Evolutionary conservation across 495 filamentous ascomycete genomes (phyloP).

Genomic region (Lophiostoma macrostomum): DNA sequence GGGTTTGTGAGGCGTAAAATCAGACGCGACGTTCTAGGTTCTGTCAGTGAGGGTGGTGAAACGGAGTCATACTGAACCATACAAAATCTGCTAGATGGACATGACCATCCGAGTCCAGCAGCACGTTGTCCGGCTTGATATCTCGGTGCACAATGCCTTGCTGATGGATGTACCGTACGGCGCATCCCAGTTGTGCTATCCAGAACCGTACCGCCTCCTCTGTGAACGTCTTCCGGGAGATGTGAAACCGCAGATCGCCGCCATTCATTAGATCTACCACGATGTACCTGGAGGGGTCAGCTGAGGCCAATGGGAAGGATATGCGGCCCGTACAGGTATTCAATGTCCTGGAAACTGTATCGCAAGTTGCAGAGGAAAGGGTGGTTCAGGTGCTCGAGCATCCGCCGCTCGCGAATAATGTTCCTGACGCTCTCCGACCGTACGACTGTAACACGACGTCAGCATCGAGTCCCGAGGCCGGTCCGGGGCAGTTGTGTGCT

Average conservation of each 20-base stretch:
- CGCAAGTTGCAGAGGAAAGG: conserved; percentile 97
- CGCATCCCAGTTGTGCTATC: conserved; percentile 92
- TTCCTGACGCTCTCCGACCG: conserved; percentile 96
- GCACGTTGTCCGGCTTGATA: conserved; percentile 94
- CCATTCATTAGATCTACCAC: conserved; percentile 99
- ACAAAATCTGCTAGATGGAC: conserved; percentile 98
- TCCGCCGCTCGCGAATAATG: conserved; percentile 92
- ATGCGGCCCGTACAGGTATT: conserved; percentile 98
- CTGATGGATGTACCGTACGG: conserved; percentile 82
- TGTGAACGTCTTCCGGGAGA: conserved; percentile 95
- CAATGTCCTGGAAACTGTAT: conserved; percentile 98
- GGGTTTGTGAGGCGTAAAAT: conserved; percentile 75
- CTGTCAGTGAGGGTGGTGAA: conserved; percentile 27
- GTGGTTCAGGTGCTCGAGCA: conserved; percentile 97
- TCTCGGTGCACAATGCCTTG: conserved; percentile 95
- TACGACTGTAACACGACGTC: conserved; percentile 62
- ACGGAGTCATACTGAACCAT: conserved; percentile 39
- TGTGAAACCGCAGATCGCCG: conserved; percentile 95
- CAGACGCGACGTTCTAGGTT: conserved; percentile 87
- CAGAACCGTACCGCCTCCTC: conserved; percentile 96
- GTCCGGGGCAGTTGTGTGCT: conserved; percentile 4
- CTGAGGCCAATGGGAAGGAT: too few species aligned
- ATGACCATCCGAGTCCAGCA: conserved; percentile 90
- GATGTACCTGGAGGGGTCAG: conserved; percentile 85
- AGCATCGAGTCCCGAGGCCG: conserved; percentile 18